Evolutionary conservation across 78 protist genomes (phyloP).

Genomic region (Tieghemostelium lacteum): DNA sequence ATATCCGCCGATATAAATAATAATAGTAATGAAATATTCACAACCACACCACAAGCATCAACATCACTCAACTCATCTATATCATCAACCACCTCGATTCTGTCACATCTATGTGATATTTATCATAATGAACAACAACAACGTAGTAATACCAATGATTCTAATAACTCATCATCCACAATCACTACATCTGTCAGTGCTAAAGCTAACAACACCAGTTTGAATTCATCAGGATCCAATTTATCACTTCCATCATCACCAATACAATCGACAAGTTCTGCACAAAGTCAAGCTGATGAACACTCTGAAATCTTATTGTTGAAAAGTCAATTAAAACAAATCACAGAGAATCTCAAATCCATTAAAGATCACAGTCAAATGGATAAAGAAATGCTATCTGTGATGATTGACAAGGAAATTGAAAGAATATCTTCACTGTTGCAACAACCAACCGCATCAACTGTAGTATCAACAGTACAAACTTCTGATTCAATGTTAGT

Average conservation of each 20-base stretch:
- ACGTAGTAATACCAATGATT: too few species aligned
- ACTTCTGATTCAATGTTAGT: neutral
- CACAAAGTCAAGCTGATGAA: neutral
- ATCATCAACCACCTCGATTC: too few species aligned
- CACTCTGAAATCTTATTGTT: neutral
- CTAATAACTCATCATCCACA: too few species aligned
- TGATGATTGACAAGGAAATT: slow-evolving; percentile 43
- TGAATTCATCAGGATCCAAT: neutral
- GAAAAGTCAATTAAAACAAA: neutral
- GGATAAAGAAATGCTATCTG: neutral
- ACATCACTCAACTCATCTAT: too few species aligned
- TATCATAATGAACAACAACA: too few species aligned
- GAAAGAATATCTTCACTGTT: slow-evolving; percentile 30
- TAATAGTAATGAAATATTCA: neutral
- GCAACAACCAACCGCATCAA: neutral
- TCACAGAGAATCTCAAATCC: slow-evolving; percentile 3
- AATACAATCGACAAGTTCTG: too few species aligned
- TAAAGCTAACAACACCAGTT: too few species aligned
- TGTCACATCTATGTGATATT: too few species aligned
- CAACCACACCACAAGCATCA: neutral
- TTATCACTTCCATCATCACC: neutral
- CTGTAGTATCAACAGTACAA: neutral
- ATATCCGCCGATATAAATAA: neutral
- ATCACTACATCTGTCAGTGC: too few species aligned
- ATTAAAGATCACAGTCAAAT: neutral